These are phyloP conservation scores for Betula pendula DNA, from an alignment of 306 rosid genomes.

Conservation along the genomic window DNA sequence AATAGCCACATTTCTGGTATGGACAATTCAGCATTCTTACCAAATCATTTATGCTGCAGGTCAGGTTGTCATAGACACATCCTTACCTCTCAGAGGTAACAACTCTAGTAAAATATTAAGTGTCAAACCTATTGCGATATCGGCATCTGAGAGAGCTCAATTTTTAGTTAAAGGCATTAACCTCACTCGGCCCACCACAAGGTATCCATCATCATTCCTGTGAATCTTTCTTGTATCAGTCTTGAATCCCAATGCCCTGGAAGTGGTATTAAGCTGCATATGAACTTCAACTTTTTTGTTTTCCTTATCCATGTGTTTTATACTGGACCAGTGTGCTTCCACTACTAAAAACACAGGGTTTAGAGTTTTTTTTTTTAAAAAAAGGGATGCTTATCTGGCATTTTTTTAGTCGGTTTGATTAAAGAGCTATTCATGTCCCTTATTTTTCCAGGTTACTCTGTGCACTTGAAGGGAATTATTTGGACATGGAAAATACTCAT, in stretches of 20 bases:
- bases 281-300: background rate
- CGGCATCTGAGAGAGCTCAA: conserved; percentile 60
- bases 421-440: background rate
- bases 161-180: conserved; percentile 79
- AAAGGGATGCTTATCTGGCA: too few species aligned
- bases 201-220: conserved; percentile 41
- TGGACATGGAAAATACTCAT: conserved; percentile 51
- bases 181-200: conserved; percentile 56
- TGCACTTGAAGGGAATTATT: conserved; percentile 81
- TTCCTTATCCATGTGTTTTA: background rate
- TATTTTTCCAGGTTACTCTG: conserved; percentile 64
- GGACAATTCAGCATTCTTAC: conserved; percentile 22
- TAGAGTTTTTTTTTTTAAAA: too few species aligned
- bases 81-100: conserved; percentile 61
- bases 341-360: too few species aligned
- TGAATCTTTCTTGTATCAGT: conserved; percentile 10
- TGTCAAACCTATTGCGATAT: conserved; percentile 77
- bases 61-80: conserved; percentile 67
- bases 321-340: conserved; percentile 14
- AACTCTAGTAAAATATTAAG: conserved; percentile 57
- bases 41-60: conserved; percentile 53
- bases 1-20: conserved; percentile 16
- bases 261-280: background rate
- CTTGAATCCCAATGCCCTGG: background rate
- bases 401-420: too few species aligned